Base-by-base conservation (phyloP, 2,329 filamentous ascomycete species). In the Dothidotthia symphoricarpi region DNA sequence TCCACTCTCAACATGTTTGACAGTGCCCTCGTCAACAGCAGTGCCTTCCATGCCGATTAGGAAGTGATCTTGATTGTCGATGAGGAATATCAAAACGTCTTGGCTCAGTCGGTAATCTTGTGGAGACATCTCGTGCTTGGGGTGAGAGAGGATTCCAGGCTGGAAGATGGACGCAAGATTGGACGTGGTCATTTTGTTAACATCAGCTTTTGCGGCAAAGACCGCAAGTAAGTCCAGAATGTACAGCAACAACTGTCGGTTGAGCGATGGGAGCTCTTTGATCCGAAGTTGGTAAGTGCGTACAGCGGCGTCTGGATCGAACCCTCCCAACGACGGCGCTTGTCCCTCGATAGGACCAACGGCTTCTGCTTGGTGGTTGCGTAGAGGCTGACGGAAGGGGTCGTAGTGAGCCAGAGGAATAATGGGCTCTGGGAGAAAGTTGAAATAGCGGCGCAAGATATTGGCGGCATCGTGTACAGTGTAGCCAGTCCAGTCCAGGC, bases 391-490 rank as follows among this genome's bases (percentile, higher is more conserved):
- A 45, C 93, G 83, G 67, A 97, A 98, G 41, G 81, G 81, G 59
- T 94, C 86, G 65, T 98, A 98, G 48, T 96, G 83, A 55, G 94
- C 86, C 36, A 97, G 75, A 3, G 93, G 93, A 19, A 98, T 93
- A 48, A 98, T 95, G 4, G 93, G 93, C 64, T 98, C 93, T 2
- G 93, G 93, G 2, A 98, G 78, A 61, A 95, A 88, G 67, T 97
- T 97, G 47, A 98, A 82, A 65, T 98, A 98, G 55, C 93, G 82
- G 47, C 93, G 84, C 29, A 98, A 78, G 45, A 98, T 91, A 62
- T 97, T 98, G 57, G 93, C 90, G 16, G 93, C 93, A 76, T 98
- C 93, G 68, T 98, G 93, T 28, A 98, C 93, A 0, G 93, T 98
- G 66, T 95, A 98, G 31, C 93, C 93, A 31, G 88, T 86, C 93